Conservation (phyloP, 1,284 basidiomycete genomes). For the Stereum hirsutum region DNA sequence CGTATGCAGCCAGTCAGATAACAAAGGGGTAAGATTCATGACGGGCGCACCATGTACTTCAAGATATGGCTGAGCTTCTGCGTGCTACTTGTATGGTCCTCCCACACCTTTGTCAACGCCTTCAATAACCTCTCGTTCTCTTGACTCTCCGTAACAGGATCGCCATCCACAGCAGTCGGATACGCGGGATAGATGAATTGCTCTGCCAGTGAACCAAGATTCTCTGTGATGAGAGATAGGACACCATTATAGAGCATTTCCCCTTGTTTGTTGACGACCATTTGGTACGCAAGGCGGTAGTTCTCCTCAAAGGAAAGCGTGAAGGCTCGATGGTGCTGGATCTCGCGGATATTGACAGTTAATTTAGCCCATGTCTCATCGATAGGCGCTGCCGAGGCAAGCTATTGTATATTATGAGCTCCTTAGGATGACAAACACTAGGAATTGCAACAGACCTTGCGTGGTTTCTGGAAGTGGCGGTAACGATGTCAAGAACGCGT, state of each 20-base stretch:
- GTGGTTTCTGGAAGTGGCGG: conserved; percentile 33
- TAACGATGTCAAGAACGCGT: neutral
- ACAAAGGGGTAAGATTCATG: neutral
- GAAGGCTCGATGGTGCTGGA: conserved; percentile 90
- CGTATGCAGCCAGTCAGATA: neutral
- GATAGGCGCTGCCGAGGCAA: conserved; percentile 57
- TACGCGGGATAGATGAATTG: conserved; percentile 80
- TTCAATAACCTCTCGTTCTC: conserved; percentile 84
- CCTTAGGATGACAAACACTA: neutral
- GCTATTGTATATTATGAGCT: conserved; percentile 31
- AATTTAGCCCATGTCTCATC: conserved; percentile 73
- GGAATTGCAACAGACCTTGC: conserved; percentile 29
- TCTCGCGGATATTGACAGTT: conserved; percentile 84
- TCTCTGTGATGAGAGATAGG: conserved; percentile 69
- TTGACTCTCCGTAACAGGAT: conserved; percentile 54
- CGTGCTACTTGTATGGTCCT: conserved; percentile 91
- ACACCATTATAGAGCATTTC: conserved; percentile 88
- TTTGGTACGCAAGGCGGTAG: conserved; percentile 90
- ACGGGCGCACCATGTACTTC: conserved; percentile 85
- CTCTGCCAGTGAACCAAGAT: conserved; percentile 76
- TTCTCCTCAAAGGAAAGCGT: conserved; percentile 96
- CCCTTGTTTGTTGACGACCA: conserved; percentile 85
- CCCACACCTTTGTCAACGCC: conserved; percentile 83
- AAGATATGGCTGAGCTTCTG: conserved; percentile 84
- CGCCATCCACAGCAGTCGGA: conserved; percentile 46